Base-by-base conservation (phyloP, 805 yeast genomes). In the Naumovozyma dairenensis region DNA sequence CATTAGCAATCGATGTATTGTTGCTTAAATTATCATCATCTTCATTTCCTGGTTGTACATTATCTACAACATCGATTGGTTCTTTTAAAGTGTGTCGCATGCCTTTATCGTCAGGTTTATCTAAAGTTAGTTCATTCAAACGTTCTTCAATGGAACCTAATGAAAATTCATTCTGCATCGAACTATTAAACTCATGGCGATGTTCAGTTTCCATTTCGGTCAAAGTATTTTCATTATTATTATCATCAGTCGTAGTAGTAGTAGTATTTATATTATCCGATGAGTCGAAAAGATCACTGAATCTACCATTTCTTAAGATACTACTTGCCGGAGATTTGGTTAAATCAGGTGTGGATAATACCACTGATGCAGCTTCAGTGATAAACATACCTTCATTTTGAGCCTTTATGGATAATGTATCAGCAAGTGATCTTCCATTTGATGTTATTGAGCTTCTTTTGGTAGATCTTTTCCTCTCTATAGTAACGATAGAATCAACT, bases 401-500 rank as follows among this genome's bases (percentile, higher is more conserved):
- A 6, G 67, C 67, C 29, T 64, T 63, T 1, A 53, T 39, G 1
- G 62, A 58, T 8, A 62, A 48, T 0, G 57, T 50, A 29, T 63
- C 66, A 7, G 48, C 46, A 12, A 51, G 29, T 3, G 60, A 54
- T 13, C 47, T 45, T 37, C 48, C 46, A 35, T 44, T 38, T 2
- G 63, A 56, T 35, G 49, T 53, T 27, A 60, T 32, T 35, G 45
- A 44, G 50, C 44, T 40, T 1, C 80, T 73, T 47, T 62, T 69
- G 1, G 78, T 63, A 0, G 85, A 77, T 48, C 71, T 67, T 6
- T 80, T 71, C 39, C 87, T 66, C 53, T 82, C 93, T 28, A 82
- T 50, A 6, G 80, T 69, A 2, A 79, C 78, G 37, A 82, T 82
- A 29, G 82, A 76, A 43, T 78, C 82, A 8, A 82, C 81, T 48